These are phyloP conservation scores for Lecanicillium sp. DNA, from an alignment of 2,329 filamentous ascomycete species.

Conservation along the genomic window DNA sequence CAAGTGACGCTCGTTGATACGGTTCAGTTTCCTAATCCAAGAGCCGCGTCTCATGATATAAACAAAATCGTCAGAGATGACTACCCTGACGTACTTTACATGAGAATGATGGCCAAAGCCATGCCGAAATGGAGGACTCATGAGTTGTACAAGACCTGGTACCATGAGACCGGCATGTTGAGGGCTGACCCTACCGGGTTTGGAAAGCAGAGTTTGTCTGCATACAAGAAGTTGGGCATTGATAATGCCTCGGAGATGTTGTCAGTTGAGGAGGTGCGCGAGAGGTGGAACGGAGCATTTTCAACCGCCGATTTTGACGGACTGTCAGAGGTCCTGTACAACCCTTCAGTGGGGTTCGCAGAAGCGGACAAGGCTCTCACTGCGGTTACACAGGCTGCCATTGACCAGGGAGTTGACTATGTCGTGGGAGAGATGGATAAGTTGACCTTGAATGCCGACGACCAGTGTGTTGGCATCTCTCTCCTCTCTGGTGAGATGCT, in stretches of 20 bases:
- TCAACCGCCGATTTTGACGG: slow-evolving; percentile 48
- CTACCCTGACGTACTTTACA: slow-evolving; percentile 31
- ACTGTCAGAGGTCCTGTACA: slow-evolving; percentile 47
- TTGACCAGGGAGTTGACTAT: slow-evolving; percentile 49
- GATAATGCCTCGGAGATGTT: slow-evolving; percentile 32
- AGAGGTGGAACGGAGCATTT: slow-evolving; percentile 49
- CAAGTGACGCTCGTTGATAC: slow-evolving; percentile 29
- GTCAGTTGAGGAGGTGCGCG: slow-evolving; percentile 42
- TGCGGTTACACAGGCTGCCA: slow-evolving; percentile 43
- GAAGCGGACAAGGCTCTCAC: slow-evolving; percentile 49
- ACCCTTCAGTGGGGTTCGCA: slow-evolving; percentile 52
- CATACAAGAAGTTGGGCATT: slow-evolving; percentile 27
- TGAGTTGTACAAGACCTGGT: slow-evolving; percentile 43
- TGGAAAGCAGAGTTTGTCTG: slow-evolving; percentile 33
- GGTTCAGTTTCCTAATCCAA: slow-evolving; percentile 26
- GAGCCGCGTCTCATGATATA: slow-evolving; percentile 38
- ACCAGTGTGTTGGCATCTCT: slow-evolving; percentile 40
- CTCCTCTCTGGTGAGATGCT: slow-evolving; percentile 37
- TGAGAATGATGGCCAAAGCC: slow-evolving; percentile 30
- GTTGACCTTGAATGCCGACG: slow-evolving; percentile 38
- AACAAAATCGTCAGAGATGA: slow-evolving; percentile 37
- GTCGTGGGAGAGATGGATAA: slow-evolving; percentile 39
- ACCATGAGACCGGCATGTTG: slow-evolving; percentile 51
- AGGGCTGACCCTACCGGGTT: slow-evolving; percentile 33
- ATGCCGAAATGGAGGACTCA: slow-evolving; percentile 33